Evolutionary conservation across 1,284 basidiomycete genomes (phyloP), one percentile per base, ranked within the genome.

Genomic region (Trichosporon faecale): DNA sequence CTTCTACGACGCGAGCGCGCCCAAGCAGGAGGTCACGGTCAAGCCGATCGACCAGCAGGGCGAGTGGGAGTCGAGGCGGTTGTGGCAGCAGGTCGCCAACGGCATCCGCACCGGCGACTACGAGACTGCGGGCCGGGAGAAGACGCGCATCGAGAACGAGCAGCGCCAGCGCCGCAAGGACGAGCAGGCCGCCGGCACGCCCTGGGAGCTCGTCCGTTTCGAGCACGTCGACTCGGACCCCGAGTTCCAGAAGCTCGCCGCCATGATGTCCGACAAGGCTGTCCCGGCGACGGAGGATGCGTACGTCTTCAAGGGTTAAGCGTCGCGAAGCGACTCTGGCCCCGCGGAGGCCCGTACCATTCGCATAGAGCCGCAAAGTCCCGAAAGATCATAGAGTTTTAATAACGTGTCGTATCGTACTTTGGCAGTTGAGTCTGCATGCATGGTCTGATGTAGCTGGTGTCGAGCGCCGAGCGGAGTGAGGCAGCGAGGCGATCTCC

Each of bases 101-200:
- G 96, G 96, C 25, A 99, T 99, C 74, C 85, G 91, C 66, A 90
- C 90, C 66, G 92, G 93, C 25, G 92, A 98, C 81, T 98, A 94
- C 80, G 96, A 98, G 66, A 84, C 87, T n/a, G 96, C 97, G 2
- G 91, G 91, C 76, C 86, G 84, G 78, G 95, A 95, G 82, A 99
- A 99, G 89, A 88, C 87, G 52, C 88, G 89, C 82, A 95, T 99
- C 72, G 96, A 98, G 92, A 97, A 97, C 76, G 92, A 95, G 64
- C 94, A 98, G 85, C 87, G 96, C 70, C 92, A 95, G 83, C 88
- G 89, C 82, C 86, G 96, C 76, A 91, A 89, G 80, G 93, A 95
- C 76, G 96, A 98, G 84, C 80, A 80, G 11, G 89, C 91, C 0
- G 88, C 86, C 18, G 91, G 89, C 2, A 89, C 87, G 18, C 85